Evolutionary conservation across 495 filamentous ascomycete species (phyloP), one percentile per base, ranked within the genome.

Genomic region (Aspergillus affinis): DNA sequence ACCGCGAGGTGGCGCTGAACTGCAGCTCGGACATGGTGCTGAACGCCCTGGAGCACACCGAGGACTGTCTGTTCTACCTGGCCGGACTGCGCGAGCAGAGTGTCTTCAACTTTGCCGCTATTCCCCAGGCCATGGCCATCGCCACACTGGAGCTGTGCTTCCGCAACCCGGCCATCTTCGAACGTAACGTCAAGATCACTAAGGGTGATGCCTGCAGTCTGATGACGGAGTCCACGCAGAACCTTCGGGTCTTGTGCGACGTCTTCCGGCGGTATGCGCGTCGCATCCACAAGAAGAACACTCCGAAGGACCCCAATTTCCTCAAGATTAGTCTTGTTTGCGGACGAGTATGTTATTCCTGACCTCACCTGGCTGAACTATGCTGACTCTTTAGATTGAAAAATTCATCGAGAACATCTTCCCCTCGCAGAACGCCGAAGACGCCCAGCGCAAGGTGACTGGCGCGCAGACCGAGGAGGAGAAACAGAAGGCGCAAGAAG

Each of bases 61-160:
- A 96, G 61, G 91, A 98, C 65, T 97, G 93, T 74, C 78, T 98
- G 9, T 98, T 92, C 79, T 98, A 98, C 79, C 90, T 98, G 76
- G 95, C 95, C 21, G 95, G 92, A 20, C 82, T 98, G 48, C 90
- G 89, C 59, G 94, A 98, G 72, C 94, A 98, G 77, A 94, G 90
- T 72, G 92, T 97, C n/a, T 98, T 98, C 88, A 98, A 98, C 80
- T 98, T 98, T 72, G 91, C 91, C 48, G 93, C 95, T 48, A 98
- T 98, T 65, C 94, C 94, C n/a, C 94, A 98, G 75, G 79, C 87
- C 60, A 98, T 98, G 94, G 94, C 95, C 27, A 97, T 98, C 73
- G 93, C 94, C 3, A 98, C 93, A 1, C 72, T 97, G 46, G 79
- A 96, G 57, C 80, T 94, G 30, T 90, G 94, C 67, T 98, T 97